phyloP scores from a whole-genome alignment of 768 basidiomycete genomes.

The Russula ochroleuca region DNA sequence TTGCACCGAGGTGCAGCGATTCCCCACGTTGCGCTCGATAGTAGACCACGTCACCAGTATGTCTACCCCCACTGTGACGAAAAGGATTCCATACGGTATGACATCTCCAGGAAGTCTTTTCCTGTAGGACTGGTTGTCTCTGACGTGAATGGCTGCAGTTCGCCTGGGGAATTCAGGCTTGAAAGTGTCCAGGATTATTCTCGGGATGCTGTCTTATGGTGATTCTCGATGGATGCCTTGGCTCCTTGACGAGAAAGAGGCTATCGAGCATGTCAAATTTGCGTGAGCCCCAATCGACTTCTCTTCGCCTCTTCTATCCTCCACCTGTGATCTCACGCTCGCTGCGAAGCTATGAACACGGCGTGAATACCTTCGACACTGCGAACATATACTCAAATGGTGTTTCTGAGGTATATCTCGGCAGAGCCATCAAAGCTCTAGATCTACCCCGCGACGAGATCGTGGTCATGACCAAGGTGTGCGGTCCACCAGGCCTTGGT shows the following conservation, averaged over 20 bases:
- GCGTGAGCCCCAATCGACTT: slow-evolving; percentile 30
- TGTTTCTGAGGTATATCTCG: slow-evolving; percentile 37
- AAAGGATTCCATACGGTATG: slow-evolving; percentile 18
- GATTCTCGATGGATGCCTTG: slow-evolving; percentile 33
- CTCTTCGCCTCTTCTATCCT: slow-evolving; percentile 1
- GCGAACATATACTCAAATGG: slow-evolving; percentile 41
- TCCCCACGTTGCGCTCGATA: not conserved
- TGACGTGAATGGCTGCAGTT: slow-evolving; percentile 15
- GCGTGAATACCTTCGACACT: slow-evolving; percentile 61
- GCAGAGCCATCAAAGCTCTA: slow-evolving; percentile 40
- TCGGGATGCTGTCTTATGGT: slow-evolving; percentile 63
- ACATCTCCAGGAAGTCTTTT: not conserved
- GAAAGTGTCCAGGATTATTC: slow-evolving; percentile 60
- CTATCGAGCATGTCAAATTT: slow-evolving; percentile 27
- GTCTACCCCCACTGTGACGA: slow-evolving; percentile 6
- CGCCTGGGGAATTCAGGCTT: slow-evolving; percentile 49
- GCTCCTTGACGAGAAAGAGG: slow-evolving; percentile 34
- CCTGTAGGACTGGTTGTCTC: not conserved
- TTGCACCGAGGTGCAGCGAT: not conserved
- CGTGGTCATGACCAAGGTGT: slow-evolving; percentile 44
- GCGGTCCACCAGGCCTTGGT: not conserved
- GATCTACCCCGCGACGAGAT: slow-evolving; percentile 40
- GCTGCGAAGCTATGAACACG: slow-evolving; percentile 46
- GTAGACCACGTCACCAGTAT: not conserved
- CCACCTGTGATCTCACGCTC: slow-evolving; percentile 20